Evolutionary conservation across 306 rosid species (phyloP).

Genomic region (Cucurbita maxima): DNA sequence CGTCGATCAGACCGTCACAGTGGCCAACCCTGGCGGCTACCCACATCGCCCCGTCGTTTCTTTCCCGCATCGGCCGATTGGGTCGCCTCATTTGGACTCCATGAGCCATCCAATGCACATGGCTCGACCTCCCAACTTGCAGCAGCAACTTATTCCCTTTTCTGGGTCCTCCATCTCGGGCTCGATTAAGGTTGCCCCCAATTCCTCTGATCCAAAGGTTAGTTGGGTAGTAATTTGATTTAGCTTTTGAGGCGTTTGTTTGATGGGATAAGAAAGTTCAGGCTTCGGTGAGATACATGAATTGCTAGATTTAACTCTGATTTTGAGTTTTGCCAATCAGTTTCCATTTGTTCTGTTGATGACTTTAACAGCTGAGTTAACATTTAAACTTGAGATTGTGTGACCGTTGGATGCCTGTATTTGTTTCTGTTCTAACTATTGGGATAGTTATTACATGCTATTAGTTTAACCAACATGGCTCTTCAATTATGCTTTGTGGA

Average conservation of each 20-base stretch:
- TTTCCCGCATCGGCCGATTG: slow-evolving; percentile 26
- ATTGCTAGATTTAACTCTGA: neutral
- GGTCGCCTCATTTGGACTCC: slow-evolving; percentile 23
- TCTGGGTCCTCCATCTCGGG: slow-evolving; percentile 9
- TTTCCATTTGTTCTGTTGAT: neutral
- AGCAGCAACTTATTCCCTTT: slow-evolving; percentile 15
- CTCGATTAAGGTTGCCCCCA: slow-evolving; percentile 23
- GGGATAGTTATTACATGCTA: neutral
- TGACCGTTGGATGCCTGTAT: neutral
- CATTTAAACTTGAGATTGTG: neutral
- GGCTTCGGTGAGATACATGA: neutral
- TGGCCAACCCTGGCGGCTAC: slow-evolving; percentile 23
- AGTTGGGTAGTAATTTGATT: neutral
- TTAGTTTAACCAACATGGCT: neutral
- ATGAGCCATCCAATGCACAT: slow-evolving; percentile 24
- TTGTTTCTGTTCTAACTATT: neutral
- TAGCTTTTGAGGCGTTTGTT: neutral
- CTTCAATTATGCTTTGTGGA: neutral
- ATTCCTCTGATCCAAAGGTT: slow-evolving; percentile 31
- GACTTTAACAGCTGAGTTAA: neutral
- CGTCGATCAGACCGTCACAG: slow-evolving; percentile 23
- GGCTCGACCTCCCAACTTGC: slow-evolving; percentile 24
- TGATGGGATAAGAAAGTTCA: neutral
- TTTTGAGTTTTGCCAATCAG: neutral
- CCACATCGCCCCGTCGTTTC: slow-evolving; percentile 23